Evolutionary conservation across 2,329 filamentous ascomycete species (phyloP), one percentile per base, ranked within the genome.

Genomic region (Emmonsiellopsis sp.): DNA sequence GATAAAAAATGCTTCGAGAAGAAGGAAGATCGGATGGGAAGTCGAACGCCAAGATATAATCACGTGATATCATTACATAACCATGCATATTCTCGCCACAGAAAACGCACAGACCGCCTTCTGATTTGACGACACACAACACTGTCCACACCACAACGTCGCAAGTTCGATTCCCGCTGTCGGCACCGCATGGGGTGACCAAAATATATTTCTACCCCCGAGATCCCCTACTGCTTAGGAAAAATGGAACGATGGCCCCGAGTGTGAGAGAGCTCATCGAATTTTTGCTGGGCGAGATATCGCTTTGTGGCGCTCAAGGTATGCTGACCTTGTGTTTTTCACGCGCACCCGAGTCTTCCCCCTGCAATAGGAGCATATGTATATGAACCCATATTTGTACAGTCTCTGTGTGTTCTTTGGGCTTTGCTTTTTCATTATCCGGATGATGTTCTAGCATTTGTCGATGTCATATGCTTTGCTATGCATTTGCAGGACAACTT

Each of bases 271-370:
- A 77, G 49, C 67, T 85, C 58, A 73, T 84, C 57, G 75, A 82
- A 62, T 79, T 75, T 67, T 63, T 84, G 53, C 70, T 84, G 47
- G 75, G 77, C 55, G 77, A 82, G 66, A 76, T 84, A 64, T 81
- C 81, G 26, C 72, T 83, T 46, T 76, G 75, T 59, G 80, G 81
- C 58, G 73, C 74, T 51, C 71, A 76, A 73, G 82, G 81, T 83
- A 71, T 62, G 78, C 72, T 56, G 58, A 26, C 31, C 9, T n/a
- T 37, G 5, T 57, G 52, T 46, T 50, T 5, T 7, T 46, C 32
- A 2, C 7, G 6, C 13, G 8, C 43, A 35, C 31, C 26, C 11
- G 13, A 26, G 42, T 10, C 9, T n/a, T 44, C 16, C 42, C 42
- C 16, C 16, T 11, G 37, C 37, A 15, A 40, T 11, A 40, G 37